These are phyloP conservation scores for Xylaria acuta DNA, from an alignment of 495 filamentous ascomycete species.

Conservation along the genomic window DNA sequence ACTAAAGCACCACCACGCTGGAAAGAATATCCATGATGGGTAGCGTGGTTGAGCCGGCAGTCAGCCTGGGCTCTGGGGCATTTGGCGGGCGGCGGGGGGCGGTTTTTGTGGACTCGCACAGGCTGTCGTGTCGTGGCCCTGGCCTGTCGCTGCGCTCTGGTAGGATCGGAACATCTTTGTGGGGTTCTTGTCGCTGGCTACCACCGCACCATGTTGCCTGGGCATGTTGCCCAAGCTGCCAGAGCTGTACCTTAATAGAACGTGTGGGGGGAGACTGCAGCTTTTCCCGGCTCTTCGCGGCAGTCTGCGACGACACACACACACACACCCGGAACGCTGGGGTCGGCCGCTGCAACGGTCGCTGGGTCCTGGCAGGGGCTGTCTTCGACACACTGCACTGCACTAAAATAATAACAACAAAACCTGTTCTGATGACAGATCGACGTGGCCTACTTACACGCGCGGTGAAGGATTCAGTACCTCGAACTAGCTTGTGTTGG, in stretches of 20 bases:
- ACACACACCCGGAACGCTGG: background rate
- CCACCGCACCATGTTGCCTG: background rate
- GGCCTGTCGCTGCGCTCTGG: background rate
- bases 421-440: background rate
- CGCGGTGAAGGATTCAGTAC: background rate
- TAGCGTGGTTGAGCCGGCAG: slow-evolving; percentile 12
- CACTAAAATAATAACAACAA: background rate
- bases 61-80: slow-evolving; percentile 18
- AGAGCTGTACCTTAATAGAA: slow-evolving; percentile 7
- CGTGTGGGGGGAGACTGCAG: slow-evolving; percentile 16
- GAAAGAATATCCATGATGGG: slow-evolving; percentile 21
- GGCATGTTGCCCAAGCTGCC: background rate
- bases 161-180: slow-evolving; percentile 18
- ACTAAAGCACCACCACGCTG: slow-evolving; percentile 26
- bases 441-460: background rate
- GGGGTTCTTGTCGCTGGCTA: slow-evolving; percentile 9
- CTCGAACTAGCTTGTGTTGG: slow-evolving; percentile 14
- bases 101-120: slow-evolving; percentile 26
- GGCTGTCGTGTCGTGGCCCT: slow-evolving; percentile 23
- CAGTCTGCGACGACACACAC: background rate
- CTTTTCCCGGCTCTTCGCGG: slow-evolving; percentile 14
- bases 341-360: background rate
- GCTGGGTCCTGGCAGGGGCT: background rate
- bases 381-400: background rate
- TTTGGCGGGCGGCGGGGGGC: slow-evolving; percentile 23